A percentile compares a stretch with the other conserved stretches of the same genome.
These are phyloP conservation scores for Arabidopsis arenosa DNA, from an alignment of 345 rosid species.

Conservation along the genomic window DNA sequence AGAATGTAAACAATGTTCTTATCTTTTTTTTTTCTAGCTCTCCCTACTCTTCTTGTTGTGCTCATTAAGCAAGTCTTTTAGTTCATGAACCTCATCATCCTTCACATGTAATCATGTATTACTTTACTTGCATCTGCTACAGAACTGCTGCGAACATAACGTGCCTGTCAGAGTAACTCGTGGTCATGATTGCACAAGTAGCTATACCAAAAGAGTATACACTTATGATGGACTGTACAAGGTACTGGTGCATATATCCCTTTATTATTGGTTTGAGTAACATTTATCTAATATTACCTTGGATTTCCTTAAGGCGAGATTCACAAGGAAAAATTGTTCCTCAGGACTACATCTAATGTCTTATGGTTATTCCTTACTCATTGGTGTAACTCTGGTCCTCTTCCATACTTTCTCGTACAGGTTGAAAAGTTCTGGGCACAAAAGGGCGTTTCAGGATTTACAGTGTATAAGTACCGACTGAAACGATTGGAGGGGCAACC, in stretches of 20 bases:
- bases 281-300: neutral
- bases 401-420: conserved; percentile 50
- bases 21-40: conserved; percentile 2
- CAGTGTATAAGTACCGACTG: conserved; percentile 76
- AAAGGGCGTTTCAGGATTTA: conserved; percentile 88
- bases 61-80: neutral
- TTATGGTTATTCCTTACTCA: neutral
- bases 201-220: conserved; percentile 75
- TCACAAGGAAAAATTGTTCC: neutral
- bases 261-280: conserved; percentile 6
- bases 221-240: conserved; percentile 93
- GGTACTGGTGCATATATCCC: conserved; percentile 49
- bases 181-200: conserved; percentile 69
- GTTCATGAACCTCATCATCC: conserved; percentile 8
- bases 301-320: conserved; percentile 7
- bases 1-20: neutral
- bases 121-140: conserved; percentile 39
- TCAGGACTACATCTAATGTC: neutral
- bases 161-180: conserved; percentile 87
- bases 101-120: conserved; percentile 15
- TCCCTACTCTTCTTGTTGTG: conserved; percentile 8
- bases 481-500: conserved; percentile 81
- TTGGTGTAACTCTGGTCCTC: conserved; percentile 15
- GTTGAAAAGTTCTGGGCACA: conserved; percentile 86
- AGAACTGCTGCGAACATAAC: conserved; percentile 70